Conservation (phyloP, 1,284 basidiomycete species). For the Thelephora terrestris region DNA sequence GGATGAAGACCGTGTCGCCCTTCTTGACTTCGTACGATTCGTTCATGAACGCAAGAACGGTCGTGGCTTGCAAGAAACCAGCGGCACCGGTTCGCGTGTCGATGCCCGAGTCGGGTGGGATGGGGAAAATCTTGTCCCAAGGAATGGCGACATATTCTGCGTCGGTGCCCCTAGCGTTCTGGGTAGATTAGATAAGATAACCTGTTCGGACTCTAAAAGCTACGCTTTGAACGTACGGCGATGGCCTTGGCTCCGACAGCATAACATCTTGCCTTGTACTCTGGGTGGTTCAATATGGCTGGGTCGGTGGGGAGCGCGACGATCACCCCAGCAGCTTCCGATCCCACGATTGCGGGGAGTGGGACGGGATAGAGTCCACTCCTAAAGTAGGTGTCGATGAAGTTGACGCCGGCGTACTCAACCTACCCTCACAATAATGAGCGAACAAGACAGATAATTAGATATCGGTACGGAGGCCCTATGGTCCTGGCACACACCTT, state of each 20-base stretch:
- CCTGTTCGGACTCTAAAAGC: not conserved
- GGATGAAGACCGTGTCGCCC: conserved; percentile 68
- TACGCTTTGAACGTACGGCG: conserved; percentile 32
- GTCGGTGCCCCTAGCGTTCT: conserved; percentile 33
- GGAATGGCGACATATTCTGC: conserved; percentile 18
- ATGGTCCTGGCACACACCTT: conserved; percentile 41
- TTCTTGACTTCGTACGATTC: conserved; percentile 81
- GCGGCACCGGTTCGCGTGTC: conserved; percentile 56
- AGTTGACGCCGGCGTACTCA: conserved; percentile 70
- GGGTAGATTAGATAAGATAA: not conserved
- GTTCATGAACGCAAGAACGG: conserved; percentile 69
- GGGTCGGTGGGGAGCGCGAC: conserved; percentile 60
- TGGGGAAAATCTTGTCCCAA: too few relatives aligned
- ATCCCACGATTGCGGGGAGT: conserved; percentile 71
- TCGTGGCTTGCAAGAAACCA: conserved; percentile 64
- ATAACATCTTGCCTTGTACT: conserved; percentile 45
- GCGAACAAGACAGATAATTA: conserved; percentile 2
- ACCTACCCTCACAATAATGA: conserved; percentile 25
- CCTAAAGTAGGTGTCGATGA: conserved; percentile 77
- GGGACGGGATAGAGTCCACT: conserved; percentile 48
- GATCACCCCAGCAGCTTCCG: conserved; percentile 72
- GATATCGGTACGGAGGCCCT: conserved; percentile 17
- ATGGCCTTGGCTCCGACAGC: conserved; percentile 54
- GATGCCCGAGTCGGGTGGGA: conserved; percentile 45
- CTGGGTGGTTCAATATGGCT: conserved; percentile 39